Evolutionary conservation across 352 stramenopile genomes (phyloP).

Genomic region (Phytopythium boreale): DNA sequence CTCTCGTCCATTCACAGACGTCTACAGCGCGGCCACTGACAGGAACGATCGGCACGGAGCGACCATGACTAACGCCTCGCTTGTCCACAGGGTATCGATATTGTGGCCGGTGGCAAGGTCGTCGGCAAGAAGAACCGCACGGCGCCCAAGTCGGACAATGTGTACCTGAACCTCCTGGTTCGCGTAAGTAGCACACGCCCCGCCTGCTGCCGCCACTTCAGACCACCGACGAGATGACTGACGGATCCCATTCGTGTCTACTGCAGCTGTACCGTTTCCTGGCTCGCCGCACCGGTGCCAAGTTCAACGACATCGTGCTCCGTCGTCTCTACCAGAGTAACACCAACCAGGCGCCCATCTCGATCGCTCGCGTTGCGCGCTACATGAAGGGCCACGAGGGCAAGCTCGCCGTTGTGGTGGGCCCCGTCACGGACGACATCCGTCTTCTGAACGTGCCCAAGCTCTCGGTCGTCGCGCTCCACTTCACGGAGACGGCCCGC

Average conservation of each 20-base stretch:
- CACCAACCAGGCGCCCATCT: constrained; percentile 98
- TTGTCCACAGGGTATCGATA: constrained; percentile 95
- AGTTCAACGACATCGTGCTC: constrained; percentile 98
- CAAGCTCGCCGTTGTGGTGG: constrained; percentile 98
- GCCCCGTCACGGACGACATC: constrained; percentile 99
- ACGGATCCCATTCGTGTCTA: background rate
- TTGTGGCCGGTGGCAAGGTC: constrained; percentile 98
- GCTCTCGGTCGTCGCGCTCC: constrained; percentile 95
- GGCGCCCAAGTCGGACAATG: constrained; percentile 98
- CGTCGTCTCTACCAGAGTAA: constrained; percentile 99
- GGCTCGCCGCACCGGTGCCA: constrained; percentile 96
- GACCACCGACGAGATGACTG: constrained; percentile 61
- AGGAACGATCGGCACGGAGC: background rate
- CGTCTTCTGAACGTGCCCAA: constrained; percentile 96
- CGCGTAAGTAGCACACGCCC: constrained; percentile 40
- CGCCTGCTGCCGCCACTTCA: no score
- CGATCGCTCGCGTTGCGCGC: constrained; percentile 93
- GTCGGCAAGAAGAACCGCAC: constrained; percentile 97
- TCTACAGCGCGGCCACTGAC: background rate
- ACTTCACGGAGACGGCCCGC: constrained; percentile 97
- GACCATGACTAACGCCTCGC: constrained; percentile 1
- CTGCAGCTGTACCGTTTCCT: constrained; percentile 95
- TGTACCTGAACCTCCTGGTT: constrained; percentile 99
- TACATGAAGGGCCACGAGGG: constrained; percentile 99
- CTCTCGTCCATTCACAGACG: background rate